Evolutionary conservation across 2,329 filamentous ascomycete species (phyloP), one percentile per base, ranked within the genome.

Genomic region (Paraconiothyrium sp.): DNA sequence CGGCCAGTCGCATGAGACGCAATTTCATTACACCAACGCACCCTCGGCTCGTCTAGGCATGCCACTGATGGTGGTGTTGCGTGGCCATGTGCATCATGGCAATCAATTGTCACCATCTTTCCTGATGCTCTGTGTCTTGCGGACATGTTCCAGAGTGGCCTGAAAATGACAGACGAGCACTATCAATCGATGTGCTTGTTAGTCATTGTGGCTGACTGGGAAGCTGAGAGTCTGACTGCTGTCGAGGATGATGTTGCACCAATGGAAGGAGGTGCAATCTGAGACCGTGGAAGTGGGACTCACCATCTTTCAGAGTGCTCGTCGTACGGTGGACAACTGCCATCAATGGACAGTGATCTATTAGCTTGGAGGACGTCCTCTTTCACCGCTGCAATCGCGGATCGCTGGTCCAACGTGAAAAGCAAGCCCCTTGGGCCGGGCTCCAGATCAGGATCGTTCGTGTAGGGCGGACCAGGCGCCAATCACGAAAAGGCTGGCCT

Each of bases 191-290:
- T 41, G 50, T 41, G 35, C 14, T 41, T 10, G 20, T 13, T 13
- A 41, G 35, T 54, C 35, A 52, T 41, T 16, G 41, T 43, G 50
- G 35, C 35, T 41, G 37, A 54, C 11, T 27, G 20, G 50, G 50
- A n/a, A 54, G 50, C 50, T 54, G 50, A 54, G 22, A 54, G 50
- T 54, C 50, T 43, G 50, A 54, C 50, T 54, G 50, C n/a, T 52
- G 49, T 37, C 47, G 49, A 51, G 32, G 35, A 20, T 16, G 11
- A 41, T 30, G 37, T 54, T 41, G 35, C 50, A 54, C 35, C 50
- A 54, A 54, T 54, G 6, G 22, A 43, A 41, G 50, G 37, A 41
- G 35, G 8, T 41, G 35, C 11, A 14, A 54, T 54, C 22, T 41
- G 50, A 43, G 47, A 43, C 35, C 35, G 41, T 54, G 50, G 35